A percentile compares a stretch with the other conserved stretches of the same genome.
Evolutionary conservation across 148 eudicot species (phyloP).

Genomic region (Spergularia marina): DNA sequence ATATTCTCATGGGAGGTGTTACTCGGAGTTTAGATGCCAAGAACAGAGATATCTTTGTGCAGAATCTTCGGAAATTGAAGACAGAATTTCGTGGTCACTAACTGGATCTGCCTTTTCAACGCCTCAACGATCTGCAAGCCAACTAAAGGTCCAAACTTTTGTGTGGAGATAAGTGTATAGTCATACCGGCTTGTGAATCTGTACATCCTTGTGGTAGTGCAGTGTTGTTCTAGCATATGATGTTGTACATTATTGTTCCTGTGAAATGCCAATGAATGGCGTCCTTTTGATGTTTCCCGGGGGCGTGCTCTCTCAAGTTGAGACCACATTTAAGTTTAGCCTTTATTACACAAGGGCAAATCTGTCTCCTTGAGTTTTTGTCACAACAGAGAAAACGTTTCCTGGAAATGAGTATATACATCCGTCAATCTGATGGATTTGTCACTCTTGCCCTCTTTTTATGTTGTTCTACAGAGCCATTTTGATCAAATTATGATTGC

Average conservation of each 20-base stretch:
- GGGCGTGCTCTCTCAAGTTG: background rate
- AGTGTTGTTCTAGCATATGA: constrained; percentile 9
- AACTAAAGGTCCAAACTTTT: constrained; percentile 2
- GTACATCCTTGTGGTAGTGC: constrained; percentile 13
- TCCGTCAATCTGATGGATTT: too few species aligned
- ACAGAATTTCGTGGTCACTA: constrained; percentile 41
- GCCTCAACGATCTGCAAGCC: background rate
- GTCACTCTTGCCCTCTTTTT: background rate
- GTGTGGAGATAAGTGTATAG: constrained; percentile 16
- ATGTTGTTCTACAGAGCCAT: background rate
- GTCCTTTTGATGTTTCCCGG: constrained; percentile 2
- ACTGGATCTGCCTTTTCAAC: background rate
- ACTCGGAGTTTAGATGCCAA: constrained; percentile 39
- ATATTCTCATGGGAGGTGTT: constrained; percentile 52
- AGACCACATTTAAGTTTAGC: background rate
- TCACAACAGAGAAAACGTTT: background rate
- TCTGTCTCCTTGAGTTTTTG: constrained; percentile 9
- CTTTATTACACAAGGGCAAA: background rate
- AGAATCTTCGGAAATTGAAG: constrained; percentile 47
- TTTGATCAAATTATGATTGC: too few species aligned
- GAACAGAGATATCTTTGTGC: constrained; percentile 55
- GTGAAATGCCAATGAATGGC: constrained; percentile 19
- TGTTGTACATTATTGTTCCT: constrained; percentile 14
- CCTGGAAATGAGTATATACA: constrained; percentile 5
- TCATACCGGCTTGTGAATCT: constrained; percentile 11